Conservation (phyloP, 768 basidiomycete species). For the Lepiota venenata region DNA sequence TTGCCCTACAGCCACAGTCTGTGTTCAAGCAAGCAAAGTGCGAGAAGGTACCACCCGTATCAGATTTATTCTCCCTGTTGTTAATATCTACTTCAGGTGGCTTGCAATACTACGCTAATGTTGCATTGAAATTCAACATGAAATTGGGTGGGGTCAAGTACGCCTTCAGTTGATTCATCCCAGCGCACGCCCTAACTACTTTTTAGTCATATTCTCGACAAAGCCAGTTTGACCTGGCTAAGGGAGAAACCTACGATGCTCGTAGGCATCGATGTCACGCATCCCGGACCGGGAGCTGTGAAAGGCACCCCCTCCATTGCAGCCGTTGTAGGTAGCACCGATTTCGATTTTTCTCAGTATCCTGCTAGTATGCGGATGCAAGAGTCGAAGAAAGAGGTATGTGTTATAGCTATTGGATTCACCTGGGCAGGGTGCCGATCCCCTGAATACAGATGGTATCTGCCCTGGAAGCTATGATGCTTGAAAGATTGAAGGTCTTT, state of each 20-base stretch:
- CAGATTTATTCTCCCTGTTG: slow-evolving; percentile 18
- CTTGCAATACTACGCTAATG: slow-evolving; percentile 72
- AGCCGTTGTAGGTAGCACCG: slow-evolving; percentile 79
- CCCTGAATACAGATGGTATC: slow-evolving; percentile 66
- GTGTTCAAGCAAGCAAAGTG: slow-evolving; percentile 71
- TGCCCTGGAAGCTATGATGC: slow-evolving; percentile 60
- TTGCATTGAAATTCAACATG: slow-evolving; percentile 79
- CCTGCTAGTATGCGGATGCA: slow-evolving; percentile 76
- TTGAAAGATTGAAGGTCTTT: slow-evolving; percentile 59
- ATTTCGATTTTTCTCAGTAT: slow-evolving; percentile 61
- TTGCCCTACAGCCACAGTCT: slow-evolving; percentile 52
- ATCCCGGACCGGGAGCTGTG: slow-evolving; percentile 73
- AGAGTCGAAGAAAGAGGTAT: slow-evolving; percentile 72
- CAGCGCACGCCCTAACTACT: slow-evolving; percentile 2
- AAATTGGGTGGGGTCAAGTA: slow-evolving; percentile 83
- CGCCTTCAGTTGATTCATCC: slow-evolving; percentile 14
- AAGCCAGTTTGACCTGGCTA: slow-evolving; percentile 58
- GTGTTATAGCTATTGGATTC: background rate
- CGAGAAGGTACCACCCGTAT: slow-evolving; percentile 40
- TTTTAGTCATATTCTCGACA: slow-evolving; percentile 42
- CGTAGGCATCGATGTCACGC: slow-evolving; percentile 80
- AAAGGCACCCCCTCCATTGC: slow-evolving; percentile 80
- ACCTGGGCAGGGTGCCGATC: too few species aligned
- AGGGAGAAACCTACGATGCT: slow-evolving; percentile 66
- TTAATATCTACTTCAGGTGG: slow-evolving; percentile 43